These are phyloP conservation scores for Cystobasidium ongulense DNA, from an alignment of 768 basidiomycete species.

Conservation along the genomic window DNA sequence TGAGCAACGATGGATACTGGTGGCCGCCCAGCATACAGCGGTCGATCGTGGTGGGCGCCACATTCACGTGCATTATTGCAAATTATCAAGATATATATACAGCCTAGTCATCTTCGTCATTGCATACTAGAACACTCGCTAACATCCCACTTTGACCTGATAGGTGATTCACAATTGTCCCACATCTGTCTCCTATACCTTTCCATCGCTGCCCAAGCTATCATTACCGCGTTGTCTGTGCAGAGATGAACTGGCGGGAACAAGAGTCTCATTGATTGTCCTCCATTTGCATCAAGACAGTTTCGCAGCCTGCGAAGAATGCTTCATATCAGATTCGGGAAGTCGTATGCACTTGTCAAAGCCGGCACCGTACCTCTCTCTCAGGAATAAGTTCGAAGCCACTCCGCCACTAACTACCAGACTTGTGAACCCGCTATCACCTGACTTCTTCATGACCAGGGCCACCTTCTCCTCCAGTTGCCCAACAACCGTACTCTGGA, in stretches of 20 bases:
- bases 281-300: conserved; percentile 37
- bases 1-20: neutral
- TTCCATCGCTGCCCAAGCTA: conserved; percentile 81
- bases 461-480: conserved; percentile 69
- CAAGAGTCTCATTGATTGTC: conserved; percentile 49
- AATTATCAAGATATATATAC: conserved; percentile 3
- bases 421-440: conserved; percentile 48
- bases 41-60: too few species aligned
- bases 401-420: conserved; percentile 88
- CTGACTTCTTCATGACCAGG: conserved; percentile 50
- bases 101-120: too few species aligned
- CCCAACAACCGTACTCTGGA: conserved; percentile 62
- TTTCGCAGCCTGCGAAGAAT: conserved; percentile 35
- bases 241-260: conserved; percentile 75
- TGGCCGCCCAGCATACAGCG: too few species aligned
- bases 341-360: too few species aligned
- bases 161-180: conserved; percentile 54
- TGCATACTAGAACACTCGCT: conserved; percentile 49
- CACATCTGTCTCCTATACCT: conserved; percentile 60
- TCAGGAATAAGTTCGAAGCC: conserved; percentile 69
- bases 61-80: neutral
- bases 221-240: conserved; percentile 98
- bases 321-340: too few species aligned
- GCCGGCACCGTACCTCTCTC: conserved; percentile 52
- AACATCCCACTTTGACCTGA: conserved; percentile 69